phyloP scores from a whole-genome alignment of 1,284 basidiomycete species.

The Tilletiopsis washingtonensis region DNA sequence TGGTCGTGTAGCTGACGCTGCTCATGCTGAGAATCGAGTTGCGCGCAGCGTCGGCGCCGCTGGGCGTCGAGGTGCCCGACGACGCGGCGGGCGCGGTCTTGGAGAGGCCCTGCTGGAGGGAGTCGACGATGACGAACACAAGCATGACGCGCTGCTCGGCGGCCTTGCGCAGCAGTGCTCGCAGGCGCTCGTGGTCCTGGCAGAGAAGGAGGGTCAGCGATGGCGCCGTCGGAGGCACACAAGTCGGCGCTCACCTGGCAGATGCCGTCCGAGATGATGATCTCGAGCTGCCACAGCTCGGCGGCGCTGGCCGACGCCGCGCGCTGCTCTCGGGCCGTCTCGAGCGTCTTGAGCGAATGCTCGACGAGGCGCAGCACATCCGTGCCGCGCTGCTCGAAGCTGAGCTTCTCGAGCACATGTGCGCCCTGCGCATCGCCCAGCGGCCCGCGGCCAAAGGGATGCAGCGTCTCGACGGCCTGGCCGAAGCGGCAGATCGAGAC shows the following conservation, averaged over 20 bases:
- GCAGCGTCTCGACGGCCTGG: slow-evolving; percentile 74
- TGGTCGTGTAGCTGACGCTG: slow-evolving; percentile 73
- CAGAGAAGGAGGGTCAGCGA: neutral
- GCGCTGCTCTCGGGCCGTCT: slow-evolving; percentile 49
- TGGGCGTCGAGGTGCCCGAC: slow-evolving; percentile 44
- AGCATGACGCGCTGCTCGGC: slow-evolving; percentile 88
- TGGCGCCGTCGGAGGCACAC: neutral
- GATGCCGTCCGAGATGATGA: slow-evolving; percentile 97
- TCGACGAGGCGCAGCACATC: slow-evolving; percentile 82
- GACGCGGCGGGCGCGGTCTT: neutral
- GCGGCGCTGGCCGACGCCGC: slow-evolving; percentile 50
- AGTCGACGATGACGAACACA: slow-evolving; percentile 93
- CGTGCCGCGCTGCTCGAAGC: slow-evolving; percentile 83
- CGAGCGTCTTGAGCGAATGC: slow-evolving; percentile 68
- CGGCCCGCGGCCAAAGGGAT: slow-evolving; percentile 57
- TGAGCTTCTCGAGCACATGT: slow-evolving; percentile 73
- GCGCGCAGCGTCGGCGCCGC: too few relatives aligned
- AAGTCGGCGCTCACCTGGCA: slow-evolving; percentile 57
- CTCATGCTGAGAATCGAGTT: slow-evolving; percentile 93
- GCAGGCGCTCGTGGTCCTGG: slow-evolving; percentile 72
- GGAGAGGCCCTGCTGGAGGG: slow-evolving; percentile 45
- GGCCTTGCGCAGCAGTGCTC: slow-evolving; percentile 72
- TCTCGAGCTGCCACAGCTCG: slow-evolving; percentile 94
- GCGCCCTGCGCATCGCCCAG: slow-evolving; percentile 51
- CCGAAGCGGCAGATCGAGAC: slow-evolving; percentile 88